Evolutionary conservation across 805 yeast species (phyloP), one percentile per base, ranked within the genome.

Genomic region (Metschnikowia amazonensis): DNA sequence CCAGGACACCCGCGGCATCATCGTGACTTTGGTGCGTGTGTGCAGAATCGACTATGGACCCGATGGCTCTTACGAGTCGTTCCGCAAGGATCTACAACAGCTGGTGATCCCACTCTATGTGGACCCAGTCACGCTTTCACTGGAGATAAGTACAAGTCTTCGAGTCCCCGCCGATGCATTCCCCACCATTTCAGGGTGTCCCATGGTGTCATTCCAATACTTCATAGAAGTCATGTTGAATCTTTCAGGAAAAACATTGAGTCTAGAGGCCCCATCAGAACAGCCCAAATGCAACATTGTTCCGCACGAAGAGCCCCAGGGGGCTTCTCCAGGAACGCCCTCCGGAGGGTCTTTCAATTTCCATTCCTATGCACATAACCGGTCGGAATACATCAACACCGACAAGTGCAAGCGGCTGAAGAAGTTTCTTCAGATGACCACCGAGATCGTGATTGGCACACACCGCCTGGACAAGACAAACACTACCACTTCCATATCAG

Each of bases 211-310:
- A 2, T 89, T 89, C 63, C 92, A 86, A 59, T 89, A 90, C 60
- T 86, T 84, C 59, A 68, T 89, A 13, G 97, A 89, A 60, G 89
- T 86, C 2, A 73, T 88, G 46, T 80, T 86, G n/a, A 89, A 89
- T 58, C 65, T 90, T 34, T 81, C 90, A 2, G 87, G 84, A 18
- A 81, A 77, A 74, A 62, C 67, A 3, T 59, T 69, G 20, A 52
- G 57, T 5, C 43, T 70, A 11, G 69, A 65, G 16, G 47, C 48
- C 3, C 55, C 54, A 6, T 39, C 44, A 5, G 54, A 50, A 16
- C 53, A 53, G 21, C 58, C 58, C 3, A 52, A 50, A 38, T 43
- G 46, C 18, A 45, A 34, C 36, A 38, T 31, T 6, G 35, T 41
- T 4, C 47, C 36, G 1, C 53, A 51, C 2, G 57, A 53, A 6